These are phyloP conservation scores for Leccinum subgranulosum DNA, from an alignment of 768 basidiomycete species.

Conservation along the genomic window DNA sequence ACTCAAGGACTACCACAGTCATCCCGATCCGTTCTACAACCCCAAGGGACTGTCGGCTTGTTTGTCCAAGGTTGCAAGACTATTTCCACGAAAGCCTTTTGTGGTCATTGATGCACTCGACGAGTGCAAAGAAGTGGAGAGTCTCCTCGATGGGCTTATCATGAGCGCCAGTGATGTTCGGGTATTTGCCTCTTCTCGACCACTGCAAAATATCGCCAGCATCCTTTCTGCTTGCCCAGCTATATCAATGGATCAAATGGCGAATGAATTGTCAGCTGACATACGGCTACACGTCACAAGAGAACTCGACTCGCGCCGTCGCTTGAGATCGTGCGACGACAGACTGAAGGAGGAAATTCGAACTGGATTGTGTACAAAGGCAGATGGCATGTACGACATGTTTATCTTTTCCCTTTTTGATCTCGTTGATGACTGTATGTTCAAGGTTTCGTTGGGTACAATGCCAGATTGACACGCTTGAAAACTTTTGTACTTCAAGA, in stretches of 20 bases:
- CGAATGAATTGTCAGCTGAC: conserved; percentile 2
- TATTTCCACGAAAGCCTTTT: conserved; percentile 2
- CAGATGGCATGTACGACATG: conserved; percentile 21
- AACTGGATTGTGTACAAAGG: neutral
- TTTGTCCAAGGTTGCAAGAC: neutral
- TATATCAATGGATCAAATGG: conserved; percentile 10
- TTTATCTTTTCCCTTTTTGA: neutral
- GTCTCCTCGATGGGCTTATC: conserved; percentile 11
- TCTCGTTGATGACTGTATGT: neutral
- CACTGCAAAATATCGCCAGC: neutral
- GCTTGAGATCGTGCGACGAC: neutral
- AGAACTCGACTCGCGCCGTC: conserved; percentile 8
- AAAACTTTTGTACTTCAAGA: neutral
- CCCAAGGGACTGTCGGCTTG: neutral
- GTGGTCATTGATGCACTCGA: conserved; percentile 22
- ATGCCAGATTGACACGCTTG: conserved; percentile 14
- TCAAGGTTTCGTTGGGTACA: conserved; percentile 18
- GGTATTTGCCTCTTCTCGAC: conserved; percentile 11
- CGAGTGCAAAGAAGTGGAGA: conserved; percentile 14
- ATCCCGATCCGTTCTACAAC: neutral
- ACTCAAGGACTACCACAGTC: neutral
- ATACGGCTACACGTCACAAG: conserved; percentile 6
- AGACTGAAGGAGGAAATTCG: conserved; percentile 9
- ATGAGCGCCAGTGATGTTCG: neutral
- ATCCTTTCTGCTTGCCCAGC: conserved; percentile 2